A percentile compares a stretch with the other conserved stretches of the same genome.
Conservation (phyloP, 2,329 filamentous ascomycete genomes). For the Pseudogymnoascus sp. region DNA sequence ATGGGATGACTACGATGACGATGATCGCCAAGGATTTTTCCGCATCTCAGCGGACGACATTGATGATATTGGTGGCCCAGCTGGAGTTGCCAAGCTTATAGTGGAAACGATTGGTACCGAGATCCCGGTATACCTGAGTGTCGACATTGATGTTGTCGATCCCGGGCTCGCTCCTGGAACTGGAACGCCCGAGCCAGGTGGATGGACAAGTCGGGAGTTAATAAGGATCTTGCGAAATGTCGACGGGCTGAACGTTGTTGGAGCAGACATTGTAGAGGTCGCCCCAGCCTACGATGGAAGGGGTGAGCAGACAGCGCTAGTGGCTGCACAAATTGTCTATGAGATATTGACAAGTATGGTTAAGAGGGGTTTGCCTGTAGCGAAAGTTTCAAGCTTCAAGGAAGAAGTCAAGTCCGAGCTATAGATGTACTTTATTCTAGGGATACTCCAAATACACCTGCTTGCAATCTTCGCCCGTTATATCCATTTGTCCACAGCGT, state of each 20-base stretch:
- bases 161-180: slow-evolving; percentile 64
- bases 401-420: not conserved
- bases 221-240: slow-evolving; percentile 76
- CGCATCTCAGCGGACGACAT: slow-evolving; percentile 80
- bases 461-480: not conserved
- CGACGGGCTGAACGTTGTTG: slow-evolving; percentile 75
- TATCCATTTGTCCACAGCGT: not conserved
- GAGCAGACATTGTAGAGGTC: slow-evolving; percentile 85
- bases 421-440: not conserved
- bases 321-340: slow-evolving; percentile 74
- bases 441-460: not conserved
- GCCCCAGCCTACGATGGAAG: slow-evolving; percentile 74
- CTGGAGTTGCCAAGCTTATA: slow-evolving; percentile 63
- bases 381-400: not conserved
- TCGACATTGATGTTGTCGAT: slow-evolving; percentile 77
- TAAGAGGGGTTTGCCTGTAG: slow-evolving; percentile 39
- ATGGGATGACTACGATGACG: slow-evolving; percentile 61
- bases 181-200: slow-evolving; percentile 82
- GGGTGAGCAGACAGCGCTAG: slow-evolving; percentile 74
- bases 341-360: slow-evolving; percentile 76
- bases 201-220: slow-evolving; percentile 83
- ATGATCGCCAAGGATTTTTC: slow-evolving; percentile 67
- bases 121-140: slow-evolving; percentile 70
- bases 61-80: slow-evolving; percentile 64
- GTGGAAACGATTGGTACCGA: slow-evolving; percentile 63